Conservation (phyloP, 192 early-diverging fungal genomes). For the Backusella macrospora region DNA sequence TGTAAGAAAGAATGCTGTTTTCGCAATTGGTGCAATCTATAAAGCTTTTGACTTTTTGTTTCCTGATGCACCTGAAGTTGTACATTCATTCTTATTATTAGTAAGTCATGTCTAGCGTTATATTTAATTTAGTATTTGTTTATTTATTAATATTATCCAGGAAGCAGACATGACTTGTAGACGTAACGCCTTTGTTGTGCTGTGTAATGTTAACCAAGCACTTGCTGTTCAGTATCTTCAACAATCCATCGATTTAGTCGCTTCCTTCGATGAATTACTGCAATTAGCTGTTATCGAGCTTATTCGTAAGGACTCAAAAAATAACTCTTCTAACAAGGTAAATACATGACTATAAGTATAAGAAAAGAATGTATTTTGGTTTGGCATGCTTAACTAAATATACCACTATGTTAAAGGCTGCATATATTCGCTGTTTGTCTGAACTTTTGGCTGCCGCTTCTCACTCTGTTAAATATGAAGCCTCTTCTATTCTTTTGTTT, state of each 20-base stretch:
- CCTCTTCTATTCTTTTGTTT: constrained; percentile 88
- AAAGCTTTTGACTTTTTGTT: constrained; percentile 89
- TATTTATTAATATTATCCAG: constrained; percentile 35
- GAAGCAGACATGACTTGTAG: constrained; percentile 93
- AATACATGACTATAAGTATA: not conserved
- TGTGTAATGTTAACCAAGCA: constrained; percentile 74
- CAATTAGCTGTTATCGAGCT: constrained; percentile 94
- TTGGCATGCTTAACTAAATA: no score
- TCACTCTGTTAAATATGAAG: constrained; percentile 95
- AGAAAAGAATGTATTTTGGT: not conserved
- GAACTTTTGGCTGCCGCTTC: constrained; percentile 79
- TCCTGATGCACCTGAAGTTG: constrained; percentile 94
- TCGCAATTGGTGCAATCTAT: constrained; percentile 89
- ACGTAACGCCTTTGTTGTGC: constrained; percentile 91
- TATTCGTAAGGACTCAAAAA: constrained; percentile 88
- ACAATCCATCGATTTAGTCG: constrained; percentile 70
- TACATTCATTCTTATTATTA: constrained; percentile 65
- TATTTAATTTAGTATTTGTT: not conserved
- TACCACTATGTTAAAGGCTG: constrained; percentile 50
- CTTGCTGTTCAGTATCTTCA: constrained; percentile 86
- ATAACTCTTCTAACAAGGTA: constrained; percentile 81
- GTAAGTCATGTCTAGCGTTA: constrained; percentile 30
- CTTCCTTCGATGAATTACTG: constrained; percentile 85
- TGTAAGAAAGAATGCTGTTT: constrained; percentile 96
- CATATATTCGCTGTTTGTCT: constrained; percentile 90